These are phyloP conservation scores for Xylariaceae sp. DNA, from an alignment of 2,329 filamentous ascomycete species.

Conservation along the genomic window DNA sequence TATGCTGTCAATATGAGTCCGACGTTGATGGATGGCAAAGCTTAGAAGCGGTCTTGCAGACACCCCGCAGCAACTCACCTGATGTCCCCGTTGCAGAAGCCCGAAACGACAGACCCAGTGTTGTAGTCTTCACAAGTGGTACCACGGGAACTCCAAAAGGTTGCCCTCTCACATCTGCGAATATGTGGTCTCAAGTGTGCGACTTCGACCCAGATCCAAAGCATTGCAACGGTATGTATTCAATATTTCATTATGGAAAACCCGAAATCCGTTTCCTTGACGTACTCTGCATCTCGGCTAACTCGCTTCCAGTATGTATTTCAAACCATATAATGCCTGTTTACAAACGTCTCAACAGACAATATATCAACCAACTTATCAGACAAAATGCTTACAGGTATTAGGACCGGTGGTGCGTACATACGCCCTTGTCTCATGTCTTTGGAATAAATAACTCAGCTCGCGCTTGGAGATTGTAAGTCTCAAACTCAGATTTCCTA, in stretches of 20 bases:
- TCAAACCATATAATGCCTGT: too few species aligned
- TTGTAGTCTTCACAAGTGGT: conserved; percentile 1
- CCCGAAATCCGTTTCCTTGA: too few species aligned
- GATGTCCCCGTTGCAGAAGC: not conserved
- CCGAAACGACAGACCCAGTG: not conserved
- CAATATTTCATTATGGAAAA: too few species aligned
- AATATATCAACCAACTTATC: too few species aligned
- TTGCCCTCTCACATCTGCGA: not conserved
- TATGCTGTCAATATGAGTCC: not conserved
- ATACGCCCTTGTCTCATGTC: not conserved
- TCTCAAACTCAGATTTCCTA: too few species aligned
- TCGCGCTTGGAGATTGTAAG: conserved; percentile 1
- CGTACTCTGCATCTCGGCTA: too few species aligned
- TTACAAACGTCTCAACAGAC: too few species aligned
- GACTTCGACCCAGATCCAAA: conserved; percentile 1
- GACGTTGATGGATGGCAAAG: not conserved
- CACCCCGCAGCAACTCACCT: not conserved
- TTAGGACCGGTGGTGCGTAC: conserved; percentile 1
- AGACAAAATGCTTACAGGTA: too few species aligned
- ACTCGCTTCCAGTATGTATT: too few species aligned
- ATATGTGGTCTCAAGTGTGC: not conserved
- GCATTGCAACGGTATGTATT: too few species aligned
- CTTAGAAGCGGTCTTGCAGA: not conserved
- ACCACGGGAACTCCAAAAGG: conserved; percentile 1
- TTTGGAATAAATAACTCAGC: conserved; percentile 1